Evolutionary conservation across 202 grass and related monocot species (phyloP).

Genomic region (Saccharum hybrid): DNA sequence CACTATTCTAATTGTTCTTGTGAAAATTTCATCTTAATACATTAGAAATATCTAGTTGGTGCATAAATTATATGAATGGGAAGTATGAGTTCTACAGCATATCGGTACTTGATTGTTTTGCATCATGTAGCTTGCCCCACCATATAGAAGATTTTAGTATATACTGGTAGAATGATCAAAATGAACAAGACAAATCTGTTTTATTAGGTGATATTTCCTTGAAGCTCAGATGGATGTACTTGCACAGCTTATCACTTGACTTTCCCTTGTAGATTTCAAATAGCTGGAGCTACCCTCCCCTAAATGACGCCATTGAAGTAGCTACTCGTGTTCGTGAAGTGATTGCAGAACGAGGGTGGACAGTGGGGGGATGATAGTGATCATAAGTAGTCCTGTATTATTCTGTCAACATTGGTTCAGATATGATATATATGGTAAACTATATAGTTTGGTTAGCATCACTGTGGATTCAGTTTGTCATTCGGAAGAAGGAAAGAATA

Average conservation of each 20-base stretch:
- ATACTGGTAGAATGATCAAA: conserved; percentile 29
- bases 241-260: conserved; percentile 25
- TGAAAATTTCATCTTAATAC: conserved; percentile 21
- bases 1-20: not conserved
- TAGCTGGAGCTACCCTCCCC: conserved; percentile 87
- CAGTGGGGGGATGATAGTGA: conserved; percentile 59
- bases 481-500: conserved; percentile 46
- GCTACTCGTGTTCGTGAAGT: conserved; percentile 70
- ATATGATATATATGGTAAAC: conserved; percentile 18
- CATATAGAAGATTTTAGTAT: conserved; percentile 20
- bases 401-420: conserved; percentile 32
- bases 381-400: conserved; percentile 42
- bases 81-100: conserved; percentile 20
- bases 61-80: conserved; percentile 5
- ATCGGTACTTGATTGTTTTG: not conserved
- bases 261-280: conserved; percentile 74
- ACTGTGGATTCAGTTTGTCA: conserved; percentile 23
- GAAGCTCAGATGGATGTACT: not conserved
- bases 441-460: conserved; percentile 44
- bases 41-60: not conserved
- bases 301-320: conserved; percentile 84
- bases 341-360: conserved; percentile 76
- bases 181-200: not conserved
- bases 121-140: not conserved
- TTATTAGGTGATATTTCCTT: not conserved